phyloP scores from a whole-genome alignment of 2,329 filamentous ascomycete genomes.

The Pyricularia grisea region DNA sequence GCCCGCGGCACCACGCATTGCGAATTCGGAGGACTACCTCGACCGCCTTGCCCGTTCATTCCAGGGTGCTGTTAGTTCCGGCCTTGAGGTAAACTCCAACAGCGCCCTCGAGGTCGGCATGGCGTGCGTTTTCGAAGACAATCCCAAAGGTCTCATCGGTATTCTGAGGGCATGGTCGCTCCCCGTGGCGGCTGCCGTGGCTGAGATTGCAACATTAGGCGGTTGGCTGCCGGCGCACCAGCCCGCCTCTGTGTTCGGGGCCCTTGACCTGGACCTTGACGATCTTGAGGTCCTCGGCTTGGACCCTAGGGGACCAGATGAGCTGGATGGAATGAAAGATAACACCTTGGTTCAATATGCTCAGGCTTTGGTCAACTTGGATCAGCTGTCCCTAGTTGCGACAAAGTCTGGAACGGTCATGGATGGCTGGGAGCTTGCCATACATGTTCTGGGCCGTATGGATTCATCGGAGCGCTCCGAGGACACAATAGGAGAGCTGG shows the following conservation, averaged over 20 bases:
- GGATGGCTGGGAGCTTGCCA: constrained; percentile 84
- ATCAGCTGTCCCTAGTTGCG: constrained; percentile 30
- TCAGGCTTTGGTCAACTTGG: constrained; percentile 49
- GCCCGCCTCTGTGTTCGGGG: constrained; percentile 40
- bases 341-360: constrained; percentile 72
- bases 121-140: constrained; percentile 74
- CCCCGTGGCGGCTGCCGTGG: constrained; percentile 65
- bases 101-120: constrained; percentile 73
- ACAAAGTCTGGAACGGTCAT: constrained; percentile 26
- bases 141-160: constrained; percentile 65
- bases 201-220: constrained; percentile 74
- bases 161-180: constrained; percentile 75
- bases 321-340: constrained; percentile 63
- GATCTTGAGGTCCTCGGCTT: constrained; percentile 77
- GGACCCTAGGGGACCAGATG: constrained; percentile 47
- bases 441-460: constrained; percentile 73
- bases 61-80: constrained; percentile 55
- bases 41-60: constrained; percentile 65
- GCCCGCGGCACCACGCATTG: constrained; percentile 27
- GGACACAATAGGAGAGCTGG: constrained; percentile 62
- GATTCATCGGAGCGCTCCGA: constrained; percentile 64
- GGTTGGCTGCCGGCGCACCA: constrained; percentile 66
- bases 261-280: constrained; percentile 63
- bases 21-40: constrained; percentile 58
- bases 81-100: constrained; percentile 68